A percentile compares a stretch with the other conserved stretches of the same genome.
phyloP scores from a whole-genome alignment of 208 protist species.

The Wallacemonas sp. region DNA sequence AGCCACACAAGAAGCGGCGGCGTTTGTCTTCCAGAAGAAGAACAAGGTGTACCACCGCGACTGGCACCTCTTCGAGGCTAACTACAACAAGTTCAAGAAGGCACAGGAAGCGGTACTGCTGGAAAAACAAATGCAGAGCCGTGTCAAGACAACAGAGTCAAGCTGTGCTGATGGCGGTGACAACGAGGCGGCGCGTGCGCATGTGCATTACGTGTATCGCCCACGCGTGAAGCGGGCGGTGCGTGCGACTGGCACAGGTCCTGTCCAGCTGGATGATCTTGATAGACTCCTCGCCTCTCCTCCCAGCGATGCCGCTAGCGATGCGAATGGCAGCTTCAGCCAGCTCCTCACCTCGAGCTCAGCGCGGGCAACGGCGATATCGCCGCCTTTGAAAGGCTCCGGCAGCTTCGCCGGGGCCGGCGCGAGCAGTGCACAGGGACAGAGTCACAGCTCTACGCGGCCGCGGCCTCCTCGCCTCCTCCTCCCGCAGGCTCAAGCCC shows the following conservation, averaged over 20 bases:
- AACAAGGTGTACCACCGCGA: conserved; percentile 19
- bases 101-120: not conserved
- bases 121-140: not conserved
- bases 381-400: not conserved
- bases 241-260: conserved; percentile 1
- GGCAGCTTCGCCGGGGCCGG: not conserved
- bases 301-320: not conserved
- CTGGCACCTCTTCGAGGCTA: conserved; percentile 11
- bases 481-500: not conserved
- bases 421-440: not conserved
- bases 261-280: conserved; percentile 3
- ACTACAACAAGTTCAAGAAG: conserved; percentile 19
- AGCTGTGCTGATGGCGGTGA: not conserved
- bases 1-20: not conserved
- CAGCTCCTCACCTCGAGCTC: not conserved
- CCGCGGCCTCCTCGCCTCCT: not conserved
- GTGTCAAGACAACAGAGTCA: not conserved
- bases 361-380: not conserved
- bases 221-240: conserved; percentile 14
- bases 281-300: conserved; percentile 10
- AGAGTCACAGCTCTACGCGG: not conserved
- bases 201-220: conserved; percentile 18
- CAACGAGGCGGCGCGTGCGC: not conserved
- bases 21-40: conserved; percentile 13
- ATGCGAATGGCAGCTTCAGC: not conserved